A percentile compares a stretch with the other conserved stretches of the same genome.
phyloP scores from a whole-genome alignment of 257 asterid genomes.

The Solanum chiquidenum region DNA sequence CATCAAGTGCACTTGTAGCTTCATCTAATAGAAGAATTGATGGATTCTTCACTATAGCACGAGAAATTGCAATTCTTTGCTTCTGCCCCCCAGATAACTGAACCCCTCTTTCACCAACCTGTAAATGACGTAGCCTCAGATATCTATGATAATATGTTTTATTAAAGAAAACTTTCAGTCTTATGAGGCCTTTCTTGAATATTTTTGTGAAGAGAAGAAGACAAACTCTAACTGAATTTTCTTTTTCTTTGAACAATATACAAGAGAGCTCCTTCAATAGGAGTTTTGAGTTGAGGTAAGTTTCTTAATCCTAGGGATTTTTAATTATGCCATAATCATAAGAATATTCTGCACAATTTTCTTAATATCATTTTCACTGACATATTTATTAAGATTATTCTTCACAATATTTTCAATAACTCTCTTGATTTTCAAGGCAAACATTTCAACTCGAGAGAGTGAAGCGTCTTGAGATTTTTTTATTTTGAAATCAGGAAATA shows the following conservation, averaged over 20 bases:
- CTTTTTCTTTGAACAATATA: neutral
- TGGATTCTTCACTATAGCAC: conserved; percentile 89
- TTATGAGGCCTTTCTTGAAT: neutral
- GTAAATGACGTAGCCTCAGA: neutral
- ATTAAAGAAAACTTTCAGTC: neutral
- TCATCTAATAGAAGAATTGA: conserved; percentile 82
- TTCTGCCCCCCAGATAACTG: conserved; percentile 98
- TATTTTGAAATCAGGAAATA: neutral
- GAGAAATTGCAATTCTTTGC: conserved; percentile 86
- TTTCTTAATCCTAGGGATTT: neutral
- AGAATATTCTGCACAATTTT: neutral
- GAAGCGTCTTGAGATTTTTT: neutral
- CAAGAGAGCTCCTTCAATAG: neutral
- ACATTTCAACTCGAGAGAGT: neutral
- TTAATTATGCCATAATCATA: neutral
- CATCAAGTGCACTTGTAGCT: conserved; percentile 97
- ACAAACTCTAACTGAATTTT: neutral
- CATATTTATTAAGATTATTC: neutral
- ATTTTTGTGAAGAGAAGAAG: neutral
- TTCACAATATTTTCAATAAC: neutral
- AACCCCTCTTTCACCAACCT: conserved; percentile 98
- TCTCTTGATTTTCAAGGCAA: neutral
- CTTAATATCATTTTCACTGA: neutral
- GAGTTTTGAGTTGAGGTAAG: neutral
- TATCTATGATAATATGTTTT: neutral